Evolutionary conservation across 805 yeast species (phyloP), one percentile per base, ranked within the genome.

Genomic region (Jamesozyma piceae): DNA sequence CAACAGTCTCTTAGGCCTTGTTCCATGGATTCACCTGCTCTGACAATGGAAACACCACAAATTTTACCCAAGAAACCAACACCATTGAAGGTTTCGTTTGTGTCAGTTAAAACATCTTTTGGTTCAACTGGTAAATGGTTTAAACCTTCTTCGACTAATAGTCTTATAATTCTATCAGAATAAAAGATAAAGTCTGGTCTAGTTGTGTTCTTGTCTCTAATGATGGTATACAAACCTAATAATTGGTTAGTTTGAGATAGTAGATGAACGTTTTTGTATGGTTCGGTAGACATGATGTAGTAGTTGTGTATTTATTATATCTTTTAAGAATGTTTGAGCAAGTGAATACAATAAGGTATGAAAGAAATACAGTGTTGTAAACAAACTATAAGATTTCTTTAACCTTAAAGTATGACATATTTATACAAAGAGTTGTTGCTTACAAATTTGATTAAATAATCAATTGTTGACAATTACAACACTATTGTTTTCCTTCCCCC

Each of bases 11-110:
- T 78, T 50, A 92, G 71, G 28, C 97, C 98, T 72, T 87, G 95
- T 66, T 92, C 99, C 99, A 92, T 92, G 35, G 95, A 82, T 65
- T 92, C 99, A 51, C 99, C 99, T 4, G 99, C 99, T 62, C 99
- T 76, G 55, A 92, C 94, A 60, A 92, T 92, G 15, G 96, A 87
- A 30, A 92, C 99, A 51, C 99, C 99, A 63, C 97, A 90, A 47
- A 92, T 92, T 65, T 86, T 88, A 35, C 98, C 97, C 56, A 77
- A 67, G 63, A 90, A 90, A 46, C 73, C 71, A 44, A 82, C 81
- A 13, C 99, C 99, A 3, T 75, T 72, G 61, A 76, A 87, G 31
- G 66, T 65, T 49, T 77, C 73, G 41, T 80, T 82, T 11, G 92
- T 79, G 37, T 94, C 90, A 29, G 97, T 89, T 41, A 72, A 72